Conservation (phyloP, 495 filamentous ascomycete species). For the Lepidopterella palustris region DNA sequence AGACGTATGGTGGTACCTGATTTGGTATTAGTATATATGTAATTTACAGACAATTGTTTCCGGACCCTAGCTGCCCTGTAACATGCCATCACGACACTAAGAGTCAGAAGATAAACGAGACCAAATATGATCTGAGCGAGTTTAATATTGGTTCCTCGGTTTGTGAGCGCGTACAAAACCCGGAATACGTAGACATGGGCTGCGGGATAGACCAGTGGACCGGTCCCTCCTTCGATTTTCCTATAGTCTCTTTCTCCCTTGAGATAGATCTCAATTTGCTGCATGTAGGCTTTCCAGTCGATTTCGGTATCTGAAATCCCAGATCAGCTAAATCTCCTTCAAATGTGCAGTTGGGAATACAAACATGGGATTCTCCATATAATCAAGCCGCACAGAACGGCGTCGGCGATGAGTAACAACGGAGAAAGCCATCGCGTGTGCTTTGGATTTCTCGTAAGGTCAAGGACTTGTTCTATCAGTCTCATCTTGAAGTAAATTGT, state of each 20-base stretch:
- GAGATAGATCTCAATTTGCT: conserved; percentile 74
- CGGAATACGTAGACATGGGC: conserved; percentile 90
- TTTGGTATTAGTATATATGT: background rate
- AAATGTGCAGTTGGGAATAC: conserved; percentile 22
- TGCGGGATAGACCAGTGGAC: conserved; percentile 89
- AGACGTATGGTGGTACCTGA: conserved; percentile 79
- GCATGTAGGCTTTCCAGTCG: conserved; percentile 96
- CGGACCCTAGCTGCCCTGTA: conserved; percentile 66
- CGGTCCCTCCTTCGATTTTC: conserved; percentile 72
- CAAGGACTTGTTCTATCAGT: conserved; percentile 27
- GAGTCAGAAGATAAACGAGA: conserved; percentile 64
- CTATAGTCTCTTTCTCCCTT: conserved; percentile 84
- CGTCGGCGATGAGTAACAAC: conserved; percentile 65
- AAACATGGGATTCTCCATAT: conserved; percentile 85
- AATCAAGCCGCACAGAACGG: conserved; percentile 62
- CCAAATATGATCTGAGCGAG: conserved; percentile 77
- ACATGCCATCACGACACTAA: conserved; percentile 72
- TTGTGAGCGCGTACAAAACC: conserved; percentile 67
- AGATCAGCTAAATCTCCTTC: background rate
- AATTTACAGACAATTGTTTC: background rate
- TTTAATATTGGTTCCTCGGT: conserved; percentile 67
- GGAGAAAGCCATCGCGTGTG: conserved; percentile 61
- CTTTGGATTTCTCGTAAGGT: conserved; percentile 44
- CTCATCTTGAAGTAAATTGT: conserved; percentile 22
- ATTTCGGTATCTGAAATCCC: conserved; percentile 80